Conservation (phyloP, 2,329 filamentous ascomycete species). For the Xylaria multiplex region DNA sequence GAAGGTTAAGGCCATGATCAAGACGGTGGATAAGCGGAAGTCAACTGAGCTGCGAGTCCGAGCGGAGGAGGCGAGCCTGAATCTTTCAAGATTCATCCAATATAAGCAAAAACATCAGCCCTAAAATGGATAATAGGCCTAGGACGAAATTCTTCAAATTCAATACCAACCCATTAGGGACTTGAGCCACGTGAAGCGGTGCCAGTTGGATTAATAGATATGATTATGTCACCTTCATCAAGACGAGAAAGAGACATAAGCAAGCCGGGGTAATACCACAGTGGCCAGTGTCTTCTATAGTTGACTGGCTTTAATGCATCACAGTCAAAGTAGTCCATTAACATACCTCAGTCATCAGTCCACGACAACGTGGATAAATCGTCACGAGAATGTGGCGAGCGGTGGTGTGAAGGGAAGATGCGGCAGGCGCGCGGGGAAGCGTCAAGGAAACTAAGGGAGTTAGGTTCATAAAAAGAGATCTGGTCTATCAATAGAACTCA, state of each 20-base stretch:
- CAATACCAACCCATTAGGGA: conserved; percentile 9
- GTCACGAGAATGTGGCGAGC: conserved; percentile 24
- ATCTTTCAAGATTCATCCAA: conserved; percentile 68
- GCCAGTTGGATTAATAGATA: background rate
- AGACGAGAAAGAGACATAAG: background rate
- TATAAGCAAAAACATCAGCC: conserved; percentile 71
- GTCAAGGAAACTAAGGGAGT: conserved; percentile 48
- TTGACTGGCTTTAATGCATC: conserved; percentile 13
- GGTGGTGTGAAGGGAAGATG: conserved; percentile 18
- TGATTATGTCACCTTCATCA: conserved; percentile 6
- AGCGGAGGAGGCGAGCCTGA: conserved; percentile 69
- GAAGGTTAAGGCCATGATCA: conserved; percentile 66
- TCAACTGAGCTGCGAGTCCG: conserved; percentile 65
- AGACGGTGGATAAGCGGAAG: conserved; percentile 69
- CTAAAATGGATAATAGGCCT: conserved; percentile 24
- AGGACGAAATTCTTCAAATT: background rate
- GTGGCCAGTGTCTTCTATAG: conserved; percentile 11
- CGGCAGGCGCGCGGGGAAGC: conserved; percentile 26
- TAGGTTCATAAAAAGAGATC: conserved; percentile 48
- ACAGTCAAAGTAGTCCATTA: conserved; percentile 16
- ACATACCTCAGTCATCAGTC: conserved; percentile 33
- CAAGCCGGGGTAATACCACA: conserved; percentile 1
- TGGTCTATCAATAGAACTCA: conserved; percentile 51
- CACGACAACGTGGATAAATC: conserved; percentile 17
- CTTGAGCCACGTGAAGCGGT: background rate